These are phyloP conservation scores for Acer yangbiense DNA, from an alignment of 345 rosid genomes.

Conservation along the genomic window DNA sequence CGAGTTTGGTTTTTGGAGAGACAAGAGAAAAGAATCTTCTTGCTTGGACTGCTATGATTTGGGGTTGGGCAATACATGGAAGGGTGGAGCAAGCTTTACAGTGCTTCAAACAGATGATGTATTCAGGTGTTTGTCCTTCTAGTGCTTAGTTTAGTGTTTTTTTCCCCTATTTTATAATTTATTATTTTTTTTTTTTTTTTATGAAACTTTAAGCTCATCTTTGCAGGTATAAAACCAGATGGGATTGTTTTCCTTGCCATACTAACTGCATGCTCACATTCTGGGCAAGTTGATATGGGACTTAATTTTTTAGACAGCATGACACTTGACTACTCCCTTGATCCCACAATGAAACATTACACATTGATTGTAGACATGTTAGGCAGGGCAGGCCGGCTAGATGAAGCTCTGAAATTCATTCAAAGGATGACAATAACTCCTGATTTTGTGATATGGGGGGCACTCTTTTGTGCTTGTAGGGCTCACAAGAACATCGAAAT, in stretches of 20 bases:
- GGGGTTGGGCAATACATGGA: conserved; percentile 71
- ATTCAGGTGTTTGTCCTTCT: conserved; percentile 40
- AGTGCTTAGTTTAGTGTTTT: neutral
- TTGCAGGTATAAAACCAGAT: conserved; percentile 63
- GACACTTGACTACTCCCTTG: conserved; percentile 64
- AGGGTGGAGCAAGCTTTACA: conserved; percentile 45
- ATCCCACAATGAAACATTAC: conserved; percentile 66
- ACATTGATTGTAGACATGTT: conserved; percentile 51
- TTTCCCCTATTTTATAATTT: no score
- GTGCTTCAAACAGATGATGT: conserved; percentile 67
- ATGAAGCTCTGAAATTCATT: conserved; percentile 50
- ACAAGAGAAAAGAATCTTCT: conserved; percentile 47
- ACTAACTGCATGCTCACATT: conserved; percentile 54
- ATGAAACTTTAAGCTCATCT: neutral
- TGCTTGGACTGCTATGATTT: conserved; percentile 72
- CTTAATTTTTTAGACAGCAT: conserved; percentile 62
- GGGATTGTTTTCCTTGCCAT: conserved; percentile 59
- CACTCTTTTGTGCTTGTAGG: conserved; percentile 62
- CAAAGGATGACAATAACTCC: conserved; percentile 53
- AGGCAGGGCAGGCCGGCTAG: conserved; percentile 62
- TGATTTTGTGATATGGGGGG: conserved; percentile 62
- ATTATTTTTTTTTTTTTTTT: neutral
- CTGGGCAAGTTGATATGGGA: conserved; percentile 57
- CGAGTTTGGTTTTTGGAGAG: conserved; percentile 49
- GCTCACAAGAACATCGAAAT: conserved; percentile 44